These are phyloP conservation scores for Fistulina hepatica DNA, from an alignment of 1,284 basidiomycete species.

Conservation along the genomic window DNA sequence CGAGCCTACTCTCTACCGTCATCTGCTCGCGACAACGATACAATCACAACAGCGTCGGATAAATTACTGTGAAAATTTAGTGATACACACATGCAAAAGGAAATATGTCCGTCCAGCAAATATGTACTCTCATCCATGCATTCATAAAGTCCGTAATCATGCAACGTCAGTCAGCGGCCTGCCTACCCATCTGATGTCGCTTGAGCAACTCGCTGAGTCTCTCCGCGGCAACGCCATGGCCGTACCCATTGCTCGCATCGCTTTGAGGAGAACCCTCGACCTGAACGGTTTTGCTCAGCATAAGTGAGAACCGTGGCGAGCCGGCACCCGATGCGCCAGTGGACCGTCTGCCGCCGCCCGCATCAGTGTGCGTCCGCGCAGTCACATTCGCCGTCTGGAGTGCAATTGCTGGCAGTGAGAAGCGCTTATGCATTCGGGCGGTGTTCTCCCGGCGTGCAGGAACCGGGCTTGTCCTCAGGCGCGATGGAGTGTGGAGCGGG, in stretches of 20 bases:
- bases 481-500: conserved; percentile 5
- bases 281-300: conserved; percentile 31
- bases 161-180: background rate
- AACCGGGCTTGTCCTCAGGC: too few relatives aligned
- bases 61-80: too few relatives aligned
- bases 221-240: conserved; percentile 23
- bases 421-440: conserved; percentile 50
- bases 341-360: conserved; percentile 8
- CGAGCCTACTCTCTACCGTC: too few relatives aligned
- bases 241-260: conserved; percentile 15
- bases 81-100: background rate
- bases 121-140: background rate
- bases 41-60: too few relatives aligned
- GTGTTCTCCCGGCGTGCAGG: conserved; percentile 38
- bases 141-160: background rate
- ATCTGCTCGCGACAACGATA: too few relatives aligned
- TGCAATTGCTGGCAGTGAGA: conserved; percentile 63
- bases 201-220: conserved; percentile 22
- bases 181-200: conserved; percentile 1
- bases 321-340: conserved; percentile 12
- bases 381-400: conserved; percentile 64
- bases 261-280: conserved; percentile 13
- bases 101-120: background rate
- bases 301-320: conserved; percentile 48
- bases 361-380: conserved; percentile 32